Evolutionary conservation across 306 rosid species (phyloP).

Genomic region (Vachellia collinsii): DNA sequence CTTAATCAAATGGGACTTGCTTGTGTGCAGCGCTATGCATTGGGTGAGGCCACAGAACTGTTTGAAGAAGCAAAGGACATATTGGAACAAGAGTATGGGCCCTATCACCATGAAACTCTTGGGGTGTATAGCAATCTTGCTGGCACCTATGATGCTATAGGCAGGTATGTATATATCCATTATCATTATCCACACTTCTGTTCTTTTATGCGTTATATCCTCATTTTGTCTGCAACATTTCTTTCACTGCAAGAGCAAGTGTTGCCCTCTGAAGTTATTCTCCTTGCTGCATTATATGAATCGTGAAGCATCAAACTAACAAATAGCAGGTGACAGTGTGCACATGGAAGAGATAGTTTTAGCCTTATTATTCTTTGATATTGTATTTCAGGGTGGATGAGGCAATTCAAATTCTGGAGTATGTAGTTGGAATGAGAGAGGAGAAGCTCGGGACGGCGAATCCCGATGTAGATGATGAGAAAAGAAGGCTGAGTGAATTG

Average conservation of each 20-base stretch:
- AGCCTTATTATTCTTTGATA: conserved; percentile 9
- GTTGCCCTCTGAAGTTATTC: background rate
- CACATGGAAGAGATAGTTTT: conserved; percentile 9
- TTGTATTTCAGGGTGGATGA: conserved; percentile 73
- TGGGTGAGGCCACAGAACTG: conserved; percentile 69
- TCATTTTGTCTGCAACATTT: background rate
- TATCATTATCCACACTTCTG: background rate
- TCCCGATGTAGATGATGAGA: conserved; percentile 91
- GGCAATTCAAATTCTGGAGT: conserved; percentile 82
- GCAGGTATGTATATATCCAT: conserved; percentile 57
- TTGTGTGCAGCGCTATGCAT: conserved; percentile 69
- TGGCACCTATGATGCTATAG: conserved; percentile 91
- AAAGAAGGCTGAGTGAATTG: conserved; percentile 78
- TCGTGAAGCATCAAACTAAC: background rate
- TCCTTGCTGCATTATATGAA: background rate
- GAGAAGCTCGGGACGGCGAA: conserved; percentile 95
- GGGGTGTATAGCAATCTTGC: conserved; percentile 94
- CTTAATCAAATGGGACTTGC: conserved; percentile 95
- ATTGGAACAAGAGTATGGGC: conserved; percentile 76
- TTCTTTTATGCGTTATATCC: conserved; percentile 5
- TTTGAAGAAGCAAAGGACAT: conserved; percentile 83
- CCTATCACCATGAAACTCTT: conserved; percentile 87
- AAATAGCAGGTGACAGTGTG: background rate
- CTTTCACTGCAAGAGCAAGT: background rate
- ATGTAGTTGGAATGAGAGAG: conserved; percentile 74